These are phyloP conservation scores for Colletotrichum shisoi DNA, from an alignment of 2,329 filamentous ascomycete genomes.

Conservation along the genomic window DNA sequence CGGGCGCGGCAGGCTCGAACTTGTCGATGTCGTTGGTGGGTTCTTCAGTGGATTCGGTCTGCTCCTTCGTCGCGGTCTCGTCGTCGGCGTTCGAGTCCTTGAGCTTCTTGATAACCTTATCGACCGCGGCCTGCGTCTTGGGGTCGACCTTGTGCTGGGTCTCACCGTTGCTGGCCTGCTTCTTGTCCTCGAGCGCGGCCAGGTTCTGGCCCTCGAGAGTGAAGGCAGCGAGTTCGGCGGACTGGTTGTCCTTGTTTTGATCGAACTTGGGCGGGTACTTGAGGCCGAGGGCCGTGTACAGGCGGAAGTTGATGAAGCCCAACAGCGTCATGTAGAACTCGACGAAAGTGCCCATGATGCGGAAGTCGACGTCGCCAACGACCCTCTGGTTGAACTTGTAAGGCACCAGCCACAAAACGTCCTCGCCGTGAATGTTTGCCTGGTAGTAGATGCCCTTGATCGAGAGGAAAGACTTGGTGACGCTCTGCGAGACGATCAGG, in stretches of 20 bases:
- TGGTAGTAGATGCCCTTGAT: constrained; percentile 99
- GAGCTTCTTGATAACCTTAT: constrained; percentile 74
- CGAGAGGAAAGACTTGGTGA: constrained; percentile 95
- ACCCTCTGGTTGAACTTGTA: constrained; percentile 98
- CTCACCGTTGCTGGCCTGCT: constrained; percentile 61
- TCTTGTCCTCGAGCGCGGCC: constrained; percentile 61
- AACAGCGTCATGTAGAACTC: constrained; percentile 98
- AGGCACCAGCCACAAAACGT: constrained; percentile 94
- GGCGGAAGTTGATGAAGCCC: constrained; percentile 92
- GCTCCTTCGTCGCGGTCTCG: constrained; percentile 51
- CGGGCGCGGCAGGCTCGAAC: constrained; percentile 83
- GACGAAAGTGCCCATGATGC: constrained; percentile 99
- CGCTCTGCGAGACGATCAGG: constrained; percentile 86
- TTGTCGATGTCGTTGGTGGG: constrained; percentile 78
- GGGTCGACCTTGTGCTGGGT: constrained; percentile 64
- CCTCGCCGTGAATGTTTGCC: constrained; percentile 94
- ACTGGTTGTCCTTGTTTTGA: constrained; percentile 82
- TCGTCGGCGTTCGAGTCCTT: constrained; percentile 61
- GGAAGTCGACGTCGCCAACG: constrained; percentile 93
- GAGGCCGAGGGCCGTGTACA: constrained; percentile 89
- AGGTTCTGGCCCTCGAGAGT: constrained; percentile 79
- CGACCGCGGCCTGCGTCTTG: constrained; percentile 70
- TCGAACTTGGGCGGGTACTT: constrained; percentile 98
- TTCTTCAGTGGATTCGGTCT: constrained; percentile 52
- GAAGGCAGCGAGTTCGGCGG: constrained; percentile 89